phyloP scores from a whole-genome alignment of 2,329 filamentous ascomycete species.

The Fusarium agapanthi region DNA sequence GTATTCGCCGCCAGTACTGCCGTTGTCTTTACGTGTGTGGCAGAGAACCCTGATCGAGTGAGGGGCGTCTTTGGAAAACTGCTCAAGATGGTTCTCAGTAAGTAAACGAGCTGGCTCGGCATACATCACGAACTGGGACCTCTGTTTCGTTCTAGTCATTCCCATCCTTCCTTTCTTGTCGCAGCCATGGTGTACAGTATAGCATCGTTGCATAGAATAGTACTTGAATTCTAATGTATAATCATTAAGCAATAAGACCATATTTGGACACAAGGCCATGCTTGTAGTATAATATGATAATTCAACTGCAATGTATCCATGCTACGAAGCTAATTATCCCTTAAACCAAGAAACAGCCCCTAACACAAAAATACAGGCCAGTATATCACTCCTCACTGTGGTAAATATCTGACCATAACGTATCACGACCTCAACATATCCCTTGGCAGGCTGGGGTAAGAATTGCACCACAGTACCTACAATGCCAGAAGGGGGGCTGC shows the following conservation, averaged over 20 bases:
- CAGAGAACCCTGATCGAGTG: constrained; percentile 69
- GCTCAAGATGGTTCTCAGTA: constrained; percentile 59
- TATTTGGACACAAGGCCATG: background rate
- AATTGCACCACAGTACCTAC: constrained; percentile 71
- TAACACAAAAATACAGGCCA: constrained; percentile 80
- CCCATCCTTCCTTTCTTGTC: background rate
- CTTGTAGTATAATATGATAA: background rate
- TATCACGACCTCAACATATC: constrained; percentile 68
- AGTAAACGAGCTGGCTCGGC: constrained; percentile 31
- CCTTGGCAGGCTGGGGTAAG: constrained; percentile 70
- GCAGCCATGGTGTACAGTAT: background rate
- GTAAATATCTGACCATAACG: constrained; percentile 76
- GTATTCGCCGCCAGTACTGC: constrained; percentile 74
- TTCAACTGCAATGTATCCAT: constrained; percentile 11
- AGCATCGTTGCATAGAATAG: background rate
- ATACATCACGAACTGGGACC: background rate
- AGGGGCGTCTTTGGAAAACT: constrained; percentile 74
- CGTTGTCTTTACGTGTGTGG: constrained; percentile 73
- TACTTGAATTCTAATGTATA: constrained; percentile 17
- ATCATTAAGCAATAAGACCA: background rate
- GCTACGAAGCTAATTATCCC: constrained; percentile 24
- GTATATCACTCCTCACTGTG: constrained; percentile 76
- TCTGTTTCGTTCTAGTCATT: background rate
- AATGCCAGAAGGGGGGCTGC: constrained; percentile 66
- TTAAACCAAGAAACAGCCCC: constrained; percentile 63